Conservation (phyloP, 1,284 basidiomycete genomes). For the Ustilago lituana region DNA sequence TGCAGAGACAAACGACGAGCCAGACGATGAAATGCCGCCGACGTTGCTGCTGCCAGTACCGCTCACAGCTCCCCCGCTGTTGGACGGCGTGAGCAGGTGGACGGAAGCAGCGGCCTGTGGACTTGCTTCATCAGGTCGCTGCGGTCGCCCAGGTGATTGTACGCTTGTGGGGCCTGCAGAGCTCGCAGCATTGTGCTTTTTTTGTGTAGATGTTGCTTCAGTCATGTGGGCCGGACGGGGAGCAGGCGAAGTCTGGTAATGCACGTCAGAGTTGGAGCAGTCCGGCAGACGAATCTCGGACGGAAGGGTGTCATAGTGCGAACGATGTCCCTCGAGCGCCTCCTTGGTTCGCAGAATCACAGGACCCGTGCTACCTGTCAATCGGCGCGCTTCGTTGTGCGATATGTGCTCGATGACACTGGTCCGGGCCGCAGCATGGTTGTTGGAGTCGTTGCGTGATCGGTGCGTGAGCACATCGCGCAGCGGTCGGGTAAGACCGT, state of each 20-base stretch:
- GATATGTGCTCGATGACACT: slow-evolving; percentile 46
- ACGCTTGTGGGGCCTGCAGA: background rate
- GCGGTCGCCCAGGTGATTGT: slow-evolving; percentile 7
- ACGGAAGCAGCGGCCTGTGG: slow-evolving; percentile 1
- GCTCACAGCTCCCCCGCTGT: slow-evolving; percentile 1
- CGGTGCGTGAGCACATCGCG: slow-evolving; percentile 25
- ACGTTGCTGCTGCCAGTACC: slow-evolving; percentile 4
- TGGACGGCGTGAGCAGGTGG: background rate
- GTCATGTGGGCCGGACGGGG: background rate
- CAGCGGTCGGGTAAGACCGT: slow-evolving; percentile 20
- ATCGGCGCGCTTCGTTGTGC: slow-evolving; percentile 29
- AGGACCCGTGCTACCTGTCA: slow-evolving; percentile 21
- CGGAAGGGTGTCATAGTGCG: slow-evolving; percentile 12
- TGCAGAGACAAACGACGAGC: slow-evolving; percentile 20
- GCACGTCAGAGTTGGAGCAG: slow-evolving; percentile 12
- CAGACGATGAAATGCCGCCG: slow-evolving; percentile 16
- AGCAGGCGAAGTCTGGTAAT: background rate
- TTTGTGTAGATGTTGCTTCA: background rate
- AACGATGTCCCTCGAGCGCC: slow-evolving; percentile 28
- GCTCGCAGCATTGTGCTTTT: background rate
- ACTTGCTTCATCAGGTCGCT: background rate
- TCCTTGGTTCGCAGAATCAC: slow-evolving; percentile 26
- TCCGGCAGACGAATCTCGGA: slow-evolving; percentile 12
- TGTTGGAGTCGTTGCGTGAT: slow-evolving; percentile 14
- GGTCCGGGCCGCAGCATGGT: slow-evolving; percentile 7